Conservation (phyloP, 768 basidiomycete species). For the Obba rivulosa region DNA sequence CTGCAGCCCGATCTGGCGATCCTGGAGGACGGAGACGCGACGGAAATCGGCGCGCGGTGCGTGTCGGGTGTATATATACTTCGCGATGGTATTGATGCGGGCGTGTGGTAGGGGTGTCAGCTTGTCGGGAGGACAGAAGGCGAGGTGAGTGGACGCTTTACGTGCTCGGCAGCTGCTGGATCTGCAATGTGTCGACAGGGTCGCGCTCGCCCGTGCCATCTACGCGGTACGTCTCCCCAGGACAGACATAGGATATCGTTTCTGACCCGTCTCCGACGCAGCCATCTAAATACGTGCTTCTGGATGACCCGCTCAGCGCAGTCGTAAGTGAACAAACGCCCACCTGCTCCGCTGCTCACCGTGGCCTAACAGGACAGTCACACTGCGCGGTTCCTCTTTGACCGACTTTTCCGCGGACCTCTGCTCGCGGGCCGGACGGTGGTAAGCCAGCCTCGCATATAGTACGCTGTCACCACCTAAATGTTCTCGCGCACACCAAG, state of each 20-base stretch:
- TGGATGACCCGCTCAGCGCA: conserved; percentile 80
- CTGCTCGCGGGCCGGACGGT: conserved; percentile 67
- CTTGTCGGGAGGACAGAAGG: conserved; percentile 80
- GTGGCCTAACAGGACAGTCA: conserved; percentile 50
- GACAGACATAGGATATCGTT: neutral
- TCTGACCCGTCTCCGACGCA: neutral
- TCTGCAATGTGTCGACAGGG: conserved; percentile 35
- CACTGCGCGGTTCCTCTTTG: conserved; percentile 58
- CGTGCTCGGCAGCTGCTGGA: too few species aligned
- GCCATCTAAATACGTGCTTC: conserved; percentile 43
- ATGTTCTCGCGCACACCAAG: conserved; percentile 29
- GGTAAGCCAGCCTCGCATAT: conserved; percentile 26
- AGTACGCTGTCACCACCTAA: neutral
- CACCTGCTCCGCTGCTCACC: neutral
- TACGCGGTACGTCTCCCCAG: conserved; percentile 51
- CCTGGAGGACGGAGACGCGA: conserved; percentile 81
- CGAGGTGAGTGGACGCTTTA: conserved; percentile 38
- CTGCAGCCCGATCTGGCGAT: conserved; percentile 75
- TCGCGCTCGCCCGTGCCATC: conserved; percentile 78
- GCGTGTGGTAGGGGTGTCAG: conserved; percentile 51
- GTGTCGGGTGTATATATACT: conserved; percentile 11
- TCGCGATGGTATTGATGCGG: neutral
- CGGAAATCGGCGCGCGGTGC: conserved; percentile 74
- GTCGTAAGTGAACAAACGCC: conserved; percentile 48
- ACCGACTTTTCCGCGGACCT: conserved; percentile 60